Base-by-base conservation (phyloP, 768 basidiomycete species). In the Tubosaeta sp. region DNA sequence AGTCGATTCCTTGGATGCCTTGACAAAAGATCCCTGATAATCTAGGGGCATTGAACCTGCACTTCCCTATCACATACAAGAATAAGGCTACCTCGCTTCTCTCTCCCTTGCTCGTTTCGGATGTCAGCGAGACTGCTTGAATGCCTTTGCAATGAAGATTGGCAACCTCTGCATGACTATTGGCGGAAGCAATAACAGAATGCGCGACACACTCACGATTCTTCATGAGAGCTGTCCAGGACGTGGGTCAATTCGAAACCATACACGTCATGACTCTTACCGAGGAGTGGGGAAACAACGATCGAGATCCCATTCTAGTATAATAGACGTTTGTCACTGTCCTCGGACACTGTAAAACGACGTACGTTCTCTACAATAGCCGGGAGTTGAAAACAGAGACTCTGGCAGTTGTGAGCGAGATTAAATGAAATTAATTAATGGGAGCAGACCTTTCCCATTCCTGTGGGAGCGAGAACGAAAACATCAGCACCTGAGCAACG, bases 371-470 rank as follows among this genome's bases (percentile, higher is more conserved):
- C 80, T 9, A 83, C 82, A 32, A 86, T 70, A 0, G 91, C 90
- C 41, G 91, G 91, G 27, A 91, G 72, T 70, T 92, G 91, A 62
- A 92, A 93, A 67, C 91, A 93, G 4, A 93, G 61, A 60, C 88
- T 91, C 88, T 91, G 46, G 5, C 19, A 6, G 47, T 43, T 39
- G 41, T 48, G 43, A 46, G 22, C 13, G 10, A 41, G 17, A 12
- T 22, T 22, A 22, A 22, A 22, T 22, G 22, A 22, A 22, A 22
- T 22, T 22, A 22, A 22, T 22, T 22, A 22, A 22, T 22, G 22
- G 22, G 22, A 22, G 3, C 35, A 29, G 32, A 85, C 90, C 78
- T 93, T 93, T 32, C 91, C 91, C 86, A 92, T 89, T 5, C 91
- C 89, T 10, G 91, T 93, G 0, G 91, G 89, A 16, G 90, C 91